Conservation (phyloP, 1,139 yeast genomes). For the Suhomyces bokatorum region DNA sequence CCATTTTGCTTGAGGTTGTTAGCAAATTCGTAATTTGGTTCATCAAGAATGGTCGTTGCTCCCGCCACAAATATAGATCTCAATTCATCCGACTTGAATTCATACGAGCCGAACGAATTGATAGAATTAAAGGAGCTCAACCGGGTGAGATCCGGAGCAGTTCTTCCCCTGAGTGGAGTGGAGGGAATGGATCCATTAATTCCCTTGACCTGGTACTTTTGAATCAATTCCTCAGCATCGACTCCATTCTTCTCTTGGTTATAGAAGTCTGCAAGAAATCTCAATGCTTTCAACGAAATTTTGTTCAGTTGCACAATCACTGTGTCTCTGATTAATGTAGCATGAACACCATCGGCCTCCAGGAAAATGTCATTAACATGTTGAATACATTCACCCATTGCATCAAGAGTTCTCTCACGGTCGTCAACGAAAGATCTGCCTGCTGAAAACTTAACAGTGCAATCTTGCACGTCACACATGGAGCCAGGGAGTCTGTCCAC, state of each 20-base stretch:
- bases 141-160: neutral
- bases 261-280: constrained; percentile 43
- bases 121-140: neutral
- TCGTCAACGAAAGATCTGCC: constrained; percentile 63
- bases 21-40: constrained; percentile 64
- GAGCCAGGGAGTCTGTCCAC: constrained; percentile 83
- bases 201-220: constrained; percentile 24
- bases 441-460: constrained; percentile 73
- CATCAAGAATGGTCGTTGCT: constrained; percentile 69
- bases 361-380: constrained; percentile 79
- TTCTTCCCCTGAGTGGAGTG: constrained; percentile 13
- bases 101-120: neutral
- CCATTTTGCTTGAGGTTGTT: constrained; percentile 41
- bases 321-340: constrained; percentile 66
- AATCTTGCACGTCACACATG: constrained; percentile 68
- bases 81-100: constrained; percentile 16
- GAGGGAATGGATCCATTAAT: constrained; percentile 17
- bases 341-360: constrained; percentile 60
- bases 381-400: constrained; percentile 83
- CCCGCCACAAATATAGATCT: constrained; percentile 60
- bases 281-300: constrained; percentile 53
- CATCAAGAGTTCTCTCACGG: constrained; percentile 60
- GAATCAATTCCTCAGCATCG: constrained; percentile 22
- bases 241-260: constrained; percentile 21
- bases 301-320: constrained; percentile 67